These are phyloP conservation scores for Teunomyces stri DNA, from an alignment of 805 yeast species.

Conservation along the genomic window DNA sequence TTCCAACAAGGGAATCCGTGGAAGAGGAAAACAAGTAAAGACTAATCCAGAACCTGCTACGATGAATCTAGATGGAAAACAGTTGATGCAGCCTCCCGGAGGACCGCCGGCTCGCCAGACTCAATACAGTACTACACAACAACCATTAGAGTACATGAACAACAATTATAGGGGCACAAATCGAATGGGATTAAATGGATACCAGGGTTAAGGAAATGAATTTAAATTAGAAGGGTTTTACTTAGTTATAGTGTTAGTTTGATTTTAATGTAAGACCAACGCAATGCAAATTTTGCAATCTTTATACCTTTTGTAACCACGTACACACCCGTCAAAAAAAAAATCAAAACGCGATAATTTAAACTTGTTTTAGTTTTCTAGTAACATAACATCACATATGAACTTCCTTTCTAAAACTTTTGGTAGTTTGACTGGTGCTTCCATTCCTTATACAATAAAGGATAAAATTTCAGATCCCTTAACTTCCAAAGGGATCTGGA, in stretches of 20 bases:
- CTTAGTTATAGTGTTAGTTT: slow-evolving; percentile 3
- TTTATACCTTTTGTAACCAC: neutral
- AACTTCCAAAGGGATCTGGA: slow-evolving; percentile 51
- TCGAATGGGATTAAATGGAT: slow-evolving; percentile 8
- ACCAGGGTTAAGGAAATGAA: slow-evolving; percentile 5
- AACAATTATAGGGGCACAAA: slow-evolving; percentile 10
- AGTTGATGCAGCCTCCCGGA: slow-evolving; percentile 1
- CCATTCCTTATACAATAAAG: slow-evolving; percentile 58
- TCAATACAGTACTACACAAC: neutral
- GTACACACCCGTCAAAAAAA: neutral
- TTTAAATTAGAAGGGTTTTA: neutral
- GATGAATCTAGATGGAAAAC: neutral
- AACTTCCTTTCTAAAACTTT: slow-evolving; percentile 67
- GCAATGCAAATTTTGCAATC: neutral
- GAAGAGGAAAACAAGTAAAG: slow-evolving; percentile 62
- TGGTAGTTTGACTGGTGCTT: slow-evolving; percentile 52
- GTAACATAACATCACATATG: slow-evolving; percentile 34
- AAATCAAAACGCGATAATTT: neutral
- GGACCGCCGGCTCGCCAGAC: neutral
- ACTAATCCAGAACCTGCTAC: neutral
- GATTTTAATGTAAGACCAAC: slow-evolving; percentile 1
- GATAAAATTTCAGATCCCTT: slow-evolving; percentile 38
- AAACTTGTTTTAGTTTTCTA: neutral
- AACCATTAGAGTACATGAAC: slow-evolving; percentile 10
- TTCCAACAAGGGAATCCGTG: slow-evolving; percentile 87